Conservation (phyloP, 1,139 yeast genomes). For the Yamadazyma taylorii region DNA sequence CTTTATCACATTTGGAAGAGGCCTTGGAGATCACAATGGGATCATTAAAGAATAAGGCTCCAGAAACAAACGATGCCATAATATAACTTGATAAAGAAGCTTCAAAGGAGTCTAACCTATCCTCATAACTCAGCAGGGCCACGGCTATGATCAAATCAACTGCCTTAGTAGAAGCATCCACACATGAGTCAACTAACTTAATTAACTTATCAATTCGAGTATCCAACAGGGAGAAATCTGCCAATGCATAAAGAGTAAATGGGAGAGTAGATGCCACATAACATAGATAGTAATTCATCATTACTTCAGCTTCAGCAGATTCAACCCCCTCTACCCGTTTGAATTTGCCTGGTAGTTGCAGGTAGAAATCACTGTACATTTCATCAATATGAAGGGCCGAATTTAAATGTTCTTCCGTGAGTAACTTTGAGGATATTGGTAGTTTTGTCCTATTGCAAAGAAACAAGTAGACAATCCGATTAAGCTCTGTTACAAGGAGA, state of each 20-base stretch:
- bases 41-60: slow-evolving; percentile 7
- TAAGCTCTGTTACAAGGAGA: slow-evolving; percentile 8
- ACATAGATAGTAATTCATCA: slow-evolving; percentile 5
- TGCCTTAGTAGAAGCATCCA: background rate
- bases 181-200: background rate
- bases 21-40: slow-evolving; percentile 3
- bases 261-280: background rate
- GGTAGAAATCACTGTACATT: slow-evolving; percentile 6
- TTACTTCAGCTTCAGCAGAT: slow-evolving; percentile 8
- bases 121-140: background rate
- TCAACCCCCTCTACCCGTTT: background rate
- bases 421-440: slow-evolving; percentile 5
- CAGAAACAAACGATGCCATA: slow-evolving; percentile 7
- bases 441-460: slow-evolving; percentile 6
- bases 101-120: slow-evolving; percentile 2
- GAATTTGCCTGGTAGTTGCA: slow-evolving; percentile 2
- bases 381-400: slow-evolving; percentile 6
- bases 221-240: too few species aligned
- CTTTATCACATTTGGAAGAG: slow-evolving; percentile 2
- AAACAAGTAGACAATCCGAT: slow-evolving; percentile 8
- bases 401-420: slow-evolving; percentile 7
- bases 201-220: background rate
- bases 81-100: slow-evolving; percentile 5
- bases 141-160: background rate
- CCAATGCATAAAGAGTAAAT: background rate